Base-by-base conservation (phyloP, 148 eudicot genomes). In the Amaranthus palmeri region DNA sequence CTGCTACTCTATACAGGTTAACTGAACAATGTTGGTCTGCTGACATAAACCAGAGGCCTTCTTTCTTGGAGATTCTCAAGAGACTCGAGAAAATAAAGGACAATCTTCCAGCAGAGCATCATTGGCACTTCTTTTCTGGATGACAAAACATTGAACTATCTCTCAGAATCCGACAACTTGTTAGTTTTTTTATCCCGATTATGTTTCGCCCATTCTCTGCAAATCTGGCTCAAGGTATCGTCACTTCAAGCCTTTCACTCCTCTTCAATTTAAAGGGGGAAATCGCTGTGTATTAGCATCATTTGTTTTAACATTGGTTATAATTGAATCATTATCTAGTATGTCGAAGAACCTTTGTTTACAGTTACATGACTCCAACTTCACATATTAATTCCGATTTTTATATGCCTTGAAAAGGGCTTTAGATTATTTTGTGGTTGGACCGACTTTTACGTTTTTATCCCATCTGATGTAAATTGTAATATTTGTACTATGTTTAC, bases 61-160 rank as follows among this genome's bases (percentile, higher is more conserved):
- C 97, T 7, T 93, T 93, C 82, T 81, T 91, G 85, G 93, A 93
- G 17, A 91, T 93, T 80, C 84, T 93, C 12, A 91, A 85, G 85
- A 85, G 77, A 79, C 97, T 93, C 7, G 98, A 93, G 49, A 91
- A 88, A 76, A 86, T 89, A 0, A 93, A 84, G 81, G 96, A 86
- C 44, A 73, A 60, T 57, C 54, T 81, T 73, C 83, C 90, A 49
- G 42, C 86, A 15, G 97, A 91, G 57, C 86, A 88, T 80, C 93
- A 85, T 72, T 89, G 97, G 98, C 76, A 82, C 71, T 78, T 87
- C 75, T 93, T 93, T 79, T 74, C 96, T 62, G 83, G 88, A 63
- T 92, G 69, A 68, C 15, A 55, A 25, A 12, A 59, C 56, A 41
- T 41, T 18, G 72, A 67, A 57, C 41, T 25, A 67, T 25, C 9